A percentile compares a stretch with the other conserved stretches of the same genome.
Conservation (phyloP, 2,329 filamentous ascomycete genomes). For the Pestalotiopsis sp. region DNA sequence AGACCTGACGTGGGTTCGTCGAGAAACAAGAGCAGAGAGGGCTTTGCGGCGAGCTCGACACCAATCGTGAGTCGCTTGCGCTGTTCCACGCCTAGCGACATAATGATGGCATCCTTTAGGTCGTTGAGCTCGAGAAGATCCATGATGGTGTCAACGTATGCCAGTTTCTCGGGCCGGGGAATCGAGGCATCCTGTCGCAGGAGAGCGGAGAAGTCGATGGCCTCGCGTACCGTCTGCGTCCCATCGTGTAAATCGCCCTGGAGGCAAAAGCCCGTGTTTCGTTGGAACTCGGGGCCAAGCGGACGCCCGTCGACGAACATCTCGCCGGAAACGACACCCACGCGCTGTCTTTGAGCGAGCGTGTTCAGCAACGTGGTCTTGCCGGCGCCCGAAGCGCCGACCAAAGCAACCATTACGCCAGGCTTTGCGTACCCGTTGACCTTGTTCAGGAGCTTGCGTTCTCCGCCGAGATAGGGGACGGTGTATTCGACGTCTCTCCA, state of each 20-base stretch:
- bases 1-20: constrained; percentile 64
- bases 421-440: constrained; percentile 81
- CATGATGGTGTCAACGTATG: constrained; percentile 70
- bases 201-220: constrained; percentile 66
- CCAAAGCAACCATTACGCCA: constrained; percentile 77
- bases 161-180: constrained; percentile 63
- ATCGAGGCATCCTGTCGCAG: constrained; percentile 65
- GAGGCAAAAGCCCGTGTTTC: constrained; percentile 72
- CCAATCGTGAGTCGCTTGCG: constrained; percentile 59
- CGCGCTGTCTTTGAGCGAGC: constrained; percentile 39
- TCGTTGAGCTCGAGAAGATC: constrained; percentile 68
- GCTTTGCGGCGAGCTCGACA: constrained; percentile 59
- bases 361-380: constrained; percentile 40
- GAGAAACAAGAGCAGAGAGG: constrained; percentile 63
- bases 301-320: constrained; percentile 76
- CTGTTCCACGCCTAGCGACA: constrained; percentile 61
- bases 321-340: constrained; percentile 66
- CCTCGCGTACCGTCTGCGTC: constrained; percentile 67
- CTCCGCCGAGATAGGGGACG: constrained; percentile 67
- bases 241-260: constrained; percentile 71
- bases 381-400: constrained; percentile 67
- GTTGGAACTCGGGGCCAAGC: constrained; percentile 75
- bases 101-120: constrained; percentile 67
- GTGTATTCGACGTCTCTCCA: constrained; percentile 74
- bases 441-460: constrained; percentile 64